phyloP scores from a whole-genome alignment of 768 basidiomycete genomes.

The Russula brevipes region DNA sequence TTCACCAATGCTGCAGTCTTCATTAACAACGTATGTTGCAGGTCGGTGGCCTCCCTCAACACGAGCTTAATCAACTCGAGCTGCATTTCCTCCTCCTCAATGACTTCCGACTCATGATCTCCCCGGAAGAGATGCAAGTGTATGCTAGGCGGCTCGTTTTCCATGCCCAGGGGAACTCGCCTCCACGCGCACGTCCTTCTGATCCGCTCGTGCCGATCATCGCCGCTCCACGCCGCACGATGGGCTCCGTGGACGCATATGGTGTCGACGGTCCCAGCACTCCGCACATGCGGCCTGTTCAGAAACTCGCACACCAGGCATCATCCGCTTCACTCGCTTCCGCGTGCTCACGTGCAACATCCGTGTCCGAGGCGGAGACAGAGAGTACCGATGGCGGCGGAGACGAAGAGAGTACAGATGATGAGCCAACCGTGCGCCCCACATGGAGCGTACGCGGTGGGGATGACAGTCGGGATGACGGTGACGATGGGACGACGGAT shows the following conservation, averaged over 20 bases:
- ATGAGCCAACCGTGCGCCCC: constrained; percentile 77
- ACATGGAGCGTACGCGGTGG: constrained; percentile 17
- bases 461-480: constrained; percentile 17
- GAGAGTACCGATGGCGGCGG: constrained; percentile 33
- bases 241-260: constrained; percentile 46
- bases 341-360: constrained; percentile 29
- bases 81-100: constrained; percentile 96
- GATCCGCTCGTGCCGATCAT: constrained; percentile 15
- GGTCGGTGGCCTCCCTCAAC: constrained; percentile 93
- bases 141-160: constrained; percentile 88
- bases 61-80: constrained; percentile 93
- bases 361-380: constrained; percentile 35
- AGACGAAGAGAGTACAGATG: constrained; percentile 58
- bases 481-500: constrained; percentile 8
- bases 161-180: constrained; percentile 45
- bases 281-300: constrained; percentile 19
- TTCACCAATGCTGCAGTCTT: constrained; percentile 7
- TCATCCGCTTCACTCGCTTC: constrained; percentile 28
- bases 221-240: constrained; percentile 34
- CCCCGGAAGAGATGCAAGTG: constrained; percentile 85
- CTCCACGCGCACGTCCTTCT: not conserved
- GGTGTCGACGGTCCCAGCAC: constrained; percentile 24
- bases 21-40: constrained; percentile 31
- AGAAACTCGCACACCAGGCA: constrained; percentile 18
- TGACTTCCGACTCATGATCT: constrained; percentile 87